Conservation (phyloP, 106 monocot genomes). For the Xerophyta viscosa region DNA sequence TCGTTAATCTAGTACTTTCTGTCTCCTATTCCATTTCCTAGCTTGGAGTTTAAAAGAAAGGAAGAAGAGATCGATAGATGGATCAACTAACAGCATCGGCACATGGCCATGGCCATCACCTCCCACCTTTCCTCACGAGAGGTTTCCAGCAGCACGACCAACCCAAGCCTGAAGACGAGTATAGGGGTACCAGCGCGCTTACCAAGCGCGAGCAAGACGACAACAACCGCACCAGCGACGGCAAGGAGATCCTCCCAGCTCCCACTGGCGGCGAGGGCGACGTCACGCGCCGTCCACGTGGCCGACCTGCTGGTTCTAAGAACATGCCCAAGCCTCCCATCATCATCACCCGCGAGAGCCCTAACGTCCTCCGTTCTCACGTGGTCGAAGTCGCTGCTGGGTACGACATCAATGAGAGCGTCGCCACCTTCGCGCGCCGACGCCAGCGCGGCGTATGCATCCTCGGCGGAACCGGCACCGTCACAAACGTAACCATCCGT, state of each 20-base stretch:
- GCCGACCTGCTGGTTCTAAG: slow-evolving; percentile 1
- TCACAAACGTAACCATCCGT: not conserved
- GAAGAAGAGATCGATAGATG: slow-evolving; percentile 11
- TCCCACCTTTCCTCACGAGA: slow-evolving; percentile 47
- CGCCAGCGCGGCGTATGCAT: slow-evolving; percentile 2
- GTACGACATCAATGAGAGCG: not conserved
- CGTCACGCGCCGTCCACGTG: not conserved
- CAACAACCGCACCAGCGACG: not conserved
- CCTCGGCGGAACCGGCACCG: not conserved
- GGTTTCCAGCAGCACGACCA: slow-evolving; percentile 43
- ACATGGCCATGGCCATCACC: slow-evolving; percentile 46
- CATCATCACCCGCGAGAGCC: slow-evolving; percentile 4
- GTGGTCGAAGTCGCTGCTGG: slow-evolving; percentile 4
- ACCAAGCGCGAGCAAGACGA: not conserved
- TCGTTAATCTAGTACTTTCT: not conserved
- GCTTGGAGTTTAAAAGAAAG: not conserved
- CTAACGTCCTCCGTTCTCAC: slow-evolving; percentile 1
- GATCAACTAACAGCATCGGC: slow-evolving; percentile 32
- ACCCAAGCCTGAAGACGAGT: slow-evolving; percentile 12
- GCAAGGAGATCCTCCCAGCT: not conserved
- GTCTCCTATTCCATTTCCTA: slow-evolving; percentile 21
- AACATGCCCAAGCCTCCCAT: slow-evolving; percentile 1
- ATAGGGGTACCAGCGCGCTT: slow-evolving; percentile 1
- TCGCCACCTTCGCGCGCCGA: not conserved
- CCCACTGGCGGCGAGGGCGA: not conserved